These are phyloP conservation scores for Heracleum sosnowskyi DNA, from an alignment of 129 eudicot species.

Conservation along the genomic window DNA sequence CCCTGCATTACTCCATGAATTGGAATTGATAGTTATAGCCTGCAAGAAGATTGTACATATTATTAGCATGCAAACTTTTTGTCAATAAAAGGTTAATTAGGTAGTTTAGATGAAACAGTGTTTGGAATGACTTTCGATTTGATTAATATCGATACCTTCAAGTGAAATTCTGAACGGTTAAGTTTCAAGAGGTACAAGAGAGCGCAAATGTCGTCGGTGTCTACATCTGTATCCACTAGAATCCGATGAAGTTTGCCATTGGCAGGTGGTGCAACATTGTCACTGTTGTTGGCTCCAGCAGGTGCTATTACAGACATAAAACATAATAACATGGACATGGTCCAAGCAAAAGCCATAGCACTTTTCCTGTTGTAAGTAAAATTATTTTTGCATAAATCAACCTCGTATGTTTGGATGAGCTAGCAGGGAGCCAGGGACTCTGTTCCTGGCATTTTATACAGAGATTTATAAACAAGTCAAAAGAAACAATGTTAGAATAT, in stretches of 20 bases:
- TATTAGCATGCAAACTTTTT: background rate
- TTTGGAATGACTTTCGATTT: too few relatives aligned
- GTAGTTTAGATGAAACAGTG: too few relatives aligned
- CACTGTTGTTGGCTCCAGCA: background rate
- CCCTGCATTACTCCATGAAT: slow-evolving; percentile 83
- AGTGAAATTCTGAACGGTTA: slow-evolving; percentile 44
- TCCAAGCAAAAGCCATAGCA: background rate
- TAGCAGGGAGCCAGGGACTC: background rate
- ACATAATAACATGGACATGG: background rate
- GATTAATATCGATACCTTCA: slow-evolving; percentile 35
- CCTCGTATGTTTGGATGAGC: background rate
- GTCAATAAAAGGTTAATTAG: too few relatives aligned
- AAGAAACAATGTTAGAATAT: too few relatives aligned
- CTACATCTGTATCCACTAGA: slow-evolving; percentile 64
- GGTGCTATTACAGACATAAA: background rate
- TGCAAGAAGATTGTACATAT: slow-evolving; percentile 17
- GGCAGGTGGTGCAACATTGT: background rate
- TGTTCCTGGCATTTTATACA: too few relatives aligned
- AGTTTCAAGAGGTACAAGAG: slow-evolving; percentile 66
- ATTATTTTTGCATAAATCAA: background rate
- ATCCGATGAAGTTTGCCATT: slow-evolving; percentile 33
- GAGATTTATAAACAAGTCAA: too few relatives aligned
- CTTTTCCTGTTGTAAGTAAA: too few relatives aligned
- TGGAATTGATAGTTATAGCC: slow-evolving; percentile 69
- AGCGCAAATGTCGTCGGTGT: slow-evolving; percentile 62